Evolutionary conservation across 2,329 filamentous ascomycete species (phyloP), one percentile per base, ranked within the genome.

Genomic region (Phaeoacremonium minimum): DNA sequence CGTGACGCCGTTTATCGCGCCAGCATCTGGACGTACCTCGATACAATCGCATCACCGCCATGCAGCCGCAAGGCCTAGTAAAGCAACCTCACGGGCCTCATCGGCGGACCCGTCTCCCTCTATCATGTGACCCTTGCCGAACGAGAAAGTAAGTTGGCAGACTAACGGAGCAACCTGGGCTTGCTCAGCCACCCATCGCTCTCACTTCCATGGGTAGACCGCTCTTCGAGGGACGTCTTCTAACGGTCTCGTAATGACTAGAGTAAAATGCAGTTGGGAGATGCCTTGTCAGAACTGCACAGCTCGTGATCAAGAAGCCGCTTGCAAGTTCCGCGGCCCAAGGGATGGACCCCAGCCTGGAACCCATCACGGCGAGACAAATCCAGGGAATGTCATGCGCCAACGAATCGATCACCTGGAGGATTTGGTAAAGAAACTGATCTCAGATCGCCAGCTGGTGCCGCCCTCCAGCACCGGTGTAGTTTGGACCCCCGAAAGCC

Each of bases 201-300:
- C n/a, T n/a, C n/a, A n/a, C n/a, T n/a, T n/a, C n/a, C n/a, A n/a
- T n/a, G n/a, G n/a, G n/a, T n/a, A n/a, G n/a, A n/a, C n/a, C n/a
- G n/a, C n/a, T n/a, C n/a, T n/a, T n/a, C n/a, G n/a, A n/a, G n/a
- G n/a, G n/a, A n/a, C n/a, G n/a, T 33, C 14, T 17, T 22, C 11
- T 28, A 18, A 28, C 18, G 30, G 18, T 35, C 18, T 14, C 19
- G 33, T 33, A 34, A 31, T 43, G 35, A 37, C n/a, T 30, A 54
- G 50, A 35, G 38, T 54, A 15, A 54, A 49, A 40, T 54, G 51
- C 38, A 52, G 53, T 33, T 46, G 51, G n/a, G 47, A 51, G 40
- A 41, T 40, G 18, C 51, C 51, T 9, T 54, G 51, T 35, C 51
- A 54, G 33, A 54, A 54, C 37, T 54, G 51, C 34, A 37, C 18